Evolutionary conservation across 1,139 yeast species (phyloP).

Genomic region (Entelexis paramagnoliae): DNA sequence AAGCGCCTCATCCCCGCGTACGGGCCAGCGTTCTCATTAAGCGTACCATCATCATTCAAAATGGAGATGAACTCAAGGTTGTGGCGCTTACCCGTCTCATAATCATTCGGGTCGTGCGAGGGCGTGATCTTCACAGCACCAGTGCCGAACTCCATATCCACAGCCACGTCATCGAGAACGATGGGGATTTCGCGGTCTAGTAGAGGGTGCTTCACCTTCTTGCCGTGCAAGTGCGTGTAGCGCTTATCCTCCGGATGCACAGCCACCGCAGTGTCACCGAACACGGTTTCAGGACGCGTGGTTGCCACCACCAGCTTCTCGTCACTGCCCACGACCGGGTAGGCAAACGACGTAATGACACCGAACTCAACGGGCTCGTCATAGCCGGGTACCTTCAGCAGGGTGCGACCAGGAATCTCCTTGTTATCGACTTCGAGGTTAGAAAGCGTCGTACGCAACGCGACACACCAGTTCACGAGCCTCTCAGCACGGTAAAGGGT

Average conservation of each 20-base stretch:
- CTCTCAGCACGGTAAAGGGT: slow-evolving; percentile 89
- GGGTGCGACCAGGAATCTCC: slow-evolving; percentile 71
- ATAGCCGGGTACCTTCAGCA: slow-evolving; percentile 78
- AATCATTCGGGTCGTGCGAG: slow-evolving; percentile 96
- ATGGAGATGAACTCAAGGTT: slow-evolving; percentile 79
- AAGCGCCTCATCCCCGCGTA: slow-evolving; percentile 88
- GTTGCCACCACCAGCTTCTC: slow-evolving; percentile 90
- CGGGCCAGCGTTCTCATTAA: slow-evolving; percentile 83
- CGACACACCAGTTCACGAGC: slow-evolving; percentile 93
- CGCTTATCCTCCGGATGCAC: slow-evolving; percentile 92
- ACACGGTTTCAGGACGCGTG: slow-evolving; percentile 96
- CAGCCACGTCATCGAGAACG: slow-evolving; percentile 82
- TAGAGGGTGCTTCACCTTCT: slow-evolving; percentile 83
- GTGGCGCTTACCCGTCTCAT: slow-evolving; percentile 90
- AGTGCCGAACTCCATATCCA: slow-evolving; percentile 98
- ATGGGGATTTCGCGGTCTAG: slow-evolving; percentile 78
- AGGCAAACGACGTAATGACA: slow-evolving; percentile 86
- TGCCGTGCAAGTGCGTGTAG: slow-evolving; percentile 90
- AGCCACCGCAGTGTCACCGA: slow-evolving; percentile 97
- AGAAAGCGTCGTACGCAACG: slow-evolving; percentile 87
- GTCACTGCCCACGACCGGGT: slow-evolving; percentile 77
- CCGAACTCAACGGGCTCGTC: slow-evolving; percentile 90
- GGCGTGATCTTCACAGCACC: slow-evolving; percentile 99
- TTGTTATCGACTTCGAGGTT: slow-evolving; percentile 94
- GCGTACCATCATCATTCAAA: slow-evolving; percentile 79